Base-by-base conservation (phyloP, 805 yeast genomes). In the Monosporozyma yasuniensis region DNA sequence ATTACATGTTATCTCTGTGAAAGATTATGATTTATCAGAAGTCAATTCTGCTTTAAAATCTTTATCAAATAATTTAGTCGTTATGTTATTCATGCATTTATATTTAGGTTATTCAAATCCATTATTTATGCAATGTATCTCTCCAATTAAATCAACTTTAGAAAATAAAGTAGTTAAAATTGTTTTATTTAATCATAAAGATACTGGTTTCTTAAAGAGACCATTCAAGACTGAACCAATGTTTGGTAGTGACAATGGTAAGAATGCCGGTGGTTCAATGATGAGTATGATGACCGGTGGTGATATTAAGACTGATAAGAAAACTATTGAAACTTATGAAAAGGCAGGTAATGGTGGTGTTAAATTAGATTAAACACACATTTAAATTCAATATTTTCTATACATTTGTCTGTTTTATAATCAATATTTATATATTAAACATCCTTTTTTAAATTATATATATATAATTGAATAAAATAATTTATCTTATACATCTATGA, bases 71-170 rank as follows among this genome's bases (percentile, higher is more conserved):
- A 85, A 95, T 56, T 66, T 90, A 59, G 96, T 95, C 61, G 88
- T 93, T 96, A 90, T 93, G 90, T 95, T 84, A 23, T 86, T 91
- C 82, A 90, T 91, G 98, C 99, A 93, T 72, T 65, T 93, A 54
- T 91, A 91, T 81, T 81, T 93, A 95, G 85, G 88, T 72, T 93
- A 88, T 78, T 89, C 97, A 69, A 89, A 93, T 73, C 99, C 99
- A 52, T 79, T 93, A 67, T 81, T 93, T 59, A 85, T 91, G 89
- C 98, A 93, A 75, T 82, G 90, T 56, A 79, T 93, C 60, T 79
- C 95, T 48, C 91, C 96, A 47, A 73, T 93, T 61, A 93, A 93
- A 79, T 74, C 86, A 59, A 96, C 95, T 44, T 72, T 88, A 50
- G 98, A 93, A 74, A 73, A 87, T 63, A 89, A 89, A 73, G 80